Base-by-base conservation (phyloP, 805 yeast species). In the Pichia pseudocactophila region DNA sequence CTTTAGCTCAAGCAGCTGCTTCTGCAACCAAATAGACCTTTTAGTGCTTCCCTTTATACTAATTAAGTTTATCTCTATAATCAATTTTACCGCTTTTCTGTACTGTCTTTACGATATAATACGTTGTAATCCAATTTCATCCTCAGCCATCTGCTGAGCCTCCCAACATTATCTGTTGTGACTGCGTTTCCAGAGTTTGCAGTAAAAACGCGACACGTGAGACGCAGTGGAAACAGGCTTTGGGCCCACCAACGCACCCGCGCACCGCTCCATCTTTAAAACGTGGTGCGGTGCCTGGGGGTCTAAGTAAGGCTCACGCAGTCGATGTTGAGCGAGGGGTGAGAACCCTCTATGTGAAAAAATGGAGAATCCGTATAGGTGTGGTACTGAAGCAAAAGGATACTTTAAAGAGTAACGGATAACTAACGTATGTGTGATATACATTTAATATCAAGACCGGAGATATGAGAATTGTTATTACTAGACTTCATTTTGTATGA, bases 1-100 rank as follows among this genome's bases (percentile, higher is more conserved):
- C 40, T 37, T 51, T 50, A 34, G 54, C 57, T 41, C 47, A 37
- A 27, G 49, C 50, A 16, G 95, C 95, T 63, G 94, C 96, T 73
- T 45, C 48, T 39, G 86, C 95, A 20, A 37, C 53, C n/a, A 38
- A 43, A 27, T 40, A 41, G 12, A 28, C n/a, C n/a, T n/a, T n/a
- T n/a, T n/a, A n/a, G n/a, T 7, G 31, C 13, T 16, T 38, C 4
- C 11, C 8, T 32, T 7, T 11, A 12, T 28, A 28, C n/a, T n/a
- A n/a, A n/a, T n/a, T n/a, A n/a, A n/a, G 13, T 7, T 28, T 28
- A 7, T 7, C 31, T 12, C 31, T 28, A 28, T 28, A 4, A 7
- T 7, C 13, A 12, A 7, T 10, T 28, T 10, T 28, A 5, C 31
- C 25, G 25, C 8, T 22, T 22, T 22, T 5, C 25, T 22, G 8